These are phyloP conservation scores for Phytopythium cucurbitacearum DNA, from an alignment of 352 stramenopile species.

Conservation along the genomic window DNA sequence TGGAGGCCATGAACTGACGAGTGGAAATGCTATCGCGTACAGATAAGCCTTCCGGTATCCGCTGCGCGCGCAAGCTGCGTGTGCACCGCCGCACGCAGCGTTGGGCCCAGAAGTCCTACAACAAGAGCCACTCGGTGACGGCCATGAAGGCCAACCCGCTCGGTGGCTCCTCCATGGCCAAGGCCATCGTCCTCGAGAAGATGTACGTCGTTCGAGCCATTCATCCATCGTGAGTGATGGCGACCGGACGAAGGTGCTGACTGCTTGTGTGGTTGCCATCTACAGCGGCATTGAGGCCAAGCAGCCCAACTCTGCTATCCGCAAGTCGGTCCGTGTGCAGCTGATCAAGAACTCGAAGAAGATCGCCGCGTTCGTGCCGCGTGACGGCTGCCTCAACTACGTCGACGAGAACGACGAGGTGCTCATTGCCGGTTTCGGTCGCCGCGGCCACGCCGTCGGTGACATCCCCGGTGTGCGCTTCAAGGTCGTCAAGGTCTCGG, in stretches of 20 bases:
- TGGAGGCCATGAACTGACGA: conserved; percentile 3
- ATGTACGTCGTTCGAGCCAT: conserved; percentile 67
- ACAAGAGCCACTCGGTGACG: conserved; percentile 99
- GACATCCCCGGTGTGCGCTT: conserved; percentile 99
- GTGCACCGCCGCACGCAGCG: conserved; percentile 97
- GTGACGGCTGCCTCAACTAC: conserved; percentile 99
- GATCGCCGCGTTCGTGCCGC: conserved; percentile 99
- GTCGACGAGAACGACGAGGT: conserved; percentile 99
- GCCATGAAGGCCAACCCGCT: conserved; percentile 99
- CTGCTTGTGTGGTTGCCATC: conserved; percentile 4
- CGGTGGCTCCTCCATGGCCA: conserved; percentile 99
- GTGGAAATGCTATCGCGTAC: conserved; percentile 4
- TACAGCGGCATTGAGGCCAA: conserved; percentile 99
- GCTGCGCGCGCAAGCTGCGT: conserved; percentile 99
- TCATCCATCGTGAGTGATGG: neutral
- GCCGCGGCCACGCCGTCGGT: conserved; percentile 98
- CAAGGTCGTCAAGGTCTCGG: conserved; percentile 99
- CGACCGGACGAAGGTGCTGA: conserved; percentile 1
- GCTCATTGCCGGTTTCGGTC: conserved; percentile 99
- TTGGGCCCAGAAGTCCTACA: conserved; percentile 98
- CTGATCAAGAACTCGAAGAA: conserved; percentile 99
- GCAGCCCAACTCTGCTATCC: conserved; percentile 99
- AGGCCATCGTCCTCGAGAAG: conserved; percentile 99
- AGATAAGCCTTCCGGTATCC: conserved; percentile 99
- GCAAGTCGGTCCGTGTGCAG: conserved; percentile 99